Evolutionary conservation across 1,139 yeast genomes (phyloP), one percentile per base, ranked within the genome.

Genomic region (Scheffersomyces illinoinensis): DNA sequence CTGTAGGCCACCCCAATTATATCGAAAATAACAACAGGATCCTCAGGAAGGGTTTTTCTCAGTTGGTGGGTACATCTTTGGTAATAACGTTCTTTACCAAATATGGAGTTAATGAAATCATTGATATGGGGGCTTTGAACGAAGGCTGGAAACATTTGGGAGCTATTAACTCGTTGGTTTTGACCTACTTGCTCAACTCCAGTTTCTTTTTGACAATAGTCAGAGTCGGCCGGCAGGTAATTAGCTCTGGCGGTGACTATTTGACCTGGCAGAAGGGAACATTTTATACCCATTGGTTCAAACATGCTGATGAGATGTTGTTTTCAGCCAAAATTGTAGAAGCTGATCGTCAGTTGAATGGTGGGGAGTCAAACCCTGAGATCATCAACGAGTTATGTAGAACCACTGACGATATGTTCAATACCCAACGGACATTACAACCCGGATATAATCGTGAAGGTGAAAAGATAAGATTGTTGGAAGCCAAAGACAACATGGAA

Each of bases 181-280:
- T 85, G 50, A 86, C 93, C 0, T 90, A 90, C 68, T 64, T 89
- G 14, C 71, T 85, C 47, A 89, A 90, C 66, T 81, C 90, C 55
- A 80, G 90, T 24, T 84, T 85, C 65, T 82, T 86, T 61, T 83
- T 87, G 5, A 78, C 88, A 1, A 72, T 90, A 54, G 89, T 90
- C 21, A 76, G 85, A 59, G 84, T 85, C 53, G 85, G 89, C 2
- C 79, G 91, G 49, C 78, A 77, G 58, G 69, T 77, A 54, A 68
- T 74, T 24, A 66, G 74, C 48, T 71, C 81, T 1, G 87, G 88
- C 51, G 93, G 93, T 23, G 81, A 83, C 58, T 76, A 77, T 60
- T 76, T 88, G 54, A 80, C 84, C 20, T 88, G 91, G 90, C 83
- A 83, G 58, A 83, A 83, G 64, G 92, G 92, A 4, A 86, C 91